A percentile compares a stretch with the other conserved stretches of the same genome.
Conservation (phyloP, 768 basidiomycete genomes). For the Tulasnella sp. region DNA sequence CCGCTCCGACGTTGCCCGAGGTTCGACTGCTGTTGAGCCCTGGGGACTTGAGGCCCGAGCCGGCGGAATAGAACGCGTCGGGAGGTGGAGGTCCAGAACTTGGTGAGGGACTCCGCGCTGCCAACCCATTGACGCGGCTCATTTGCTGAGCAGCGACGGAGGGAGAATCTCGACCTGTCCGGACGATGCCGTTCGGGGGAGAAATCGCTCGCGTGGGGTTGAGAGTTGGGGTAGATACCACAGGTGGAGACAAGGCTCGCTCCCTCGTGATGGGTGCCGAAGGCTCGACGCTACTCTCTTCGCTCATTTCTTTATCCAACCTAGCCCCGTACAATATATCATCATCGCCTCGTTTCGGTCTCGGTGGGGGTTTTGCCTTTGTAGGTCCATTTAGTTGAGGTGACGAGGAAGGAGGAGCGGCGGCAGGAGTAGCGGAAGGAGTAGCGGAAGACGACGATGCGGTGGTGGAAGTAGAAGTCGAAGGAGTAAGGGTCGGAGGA, state of each 20-base stretch:
- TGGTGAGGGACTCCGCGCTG: conserved; percentile 51
- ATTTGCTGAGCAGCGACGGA: conserved; percentile 37
- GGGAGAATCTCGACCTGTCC: conserved; percentile 19
- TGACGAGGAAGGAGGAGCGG: neutral
- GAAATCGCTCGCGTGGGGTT: conserved; percentile 51
- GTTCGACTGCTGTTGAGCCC: conserved; percentile 32
- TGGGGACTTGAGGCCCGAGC: conserved; percentile 28
- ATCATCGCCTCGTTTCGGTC: conserved; percentile 3
- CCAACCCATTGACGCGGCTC: conserved; percentile 48
- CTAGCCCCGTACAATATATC: neutral
- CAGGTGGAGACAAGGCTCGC: neutral
- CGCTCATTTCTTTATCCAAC: neutral
- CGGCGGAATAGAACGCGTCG: conserved; percentile 49
- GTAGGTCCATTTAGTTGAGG: neutral
- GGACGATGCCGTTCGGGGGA: conserved; percentile 36
- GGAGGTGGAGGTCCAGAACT: conserved; percentile 47
- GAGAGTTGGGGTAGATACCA: conserved; percentile 17
- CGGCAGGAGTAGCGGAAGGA: neutral
- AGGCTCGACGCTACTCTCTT: conserved; percentile 6
- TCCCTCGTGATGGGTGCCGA: neutral
- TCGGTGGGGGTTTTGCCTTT: neutral
- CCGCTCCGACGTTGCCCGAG: conserved; percentile 53
- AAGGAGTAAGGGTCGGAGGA: neutral
- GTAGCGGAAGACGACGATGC: neutral
- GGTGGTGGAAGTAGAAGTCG: neutral